phyloP scores from a whole-genome alignment of 345 rosid genomes.

The Citrus inodora region DNA sequence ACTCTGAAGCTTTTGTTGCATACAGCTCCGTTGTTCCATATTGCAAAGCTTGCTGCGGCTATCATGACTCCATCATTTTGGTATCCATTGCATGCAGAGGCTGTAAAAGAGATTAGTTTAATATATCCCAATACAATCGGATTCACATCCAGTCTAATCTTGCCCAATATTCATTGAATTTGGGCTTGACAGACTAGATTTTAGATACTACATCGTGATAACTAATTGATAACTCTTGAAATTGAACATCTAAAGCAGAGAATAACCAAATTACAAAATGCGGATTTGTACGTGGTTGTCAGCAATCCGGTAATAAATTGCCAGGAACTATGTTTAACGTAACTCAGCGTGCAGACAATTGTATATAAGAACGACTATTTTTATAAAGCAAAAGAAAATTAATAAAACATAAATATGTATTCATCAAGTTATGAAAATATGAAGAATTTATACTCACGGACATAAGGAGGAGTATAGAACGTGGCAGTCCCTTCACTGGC shows the following conservation, averaged over 20 bases:
- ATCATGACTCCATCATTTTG: conserved; percentile 13
- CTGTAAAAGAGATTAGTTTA: neutral
- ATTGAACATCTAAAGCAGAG: no score
- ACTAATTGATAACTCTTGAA: no score
- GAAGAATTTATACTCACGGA: neutral
- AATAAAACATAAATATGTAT: no score
- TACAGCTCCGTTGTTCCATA: conserved; percentile 13
- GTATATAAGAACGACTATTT: neutral
- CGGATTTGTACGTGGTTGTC: neutral
- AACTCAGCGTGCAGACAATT: neutral
- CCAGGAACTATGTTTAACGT: no score
- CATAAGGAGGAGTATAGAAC: neutral
- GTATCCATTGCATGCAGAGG: conserved; percentile 20
- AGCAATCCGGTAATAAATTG: neutral
- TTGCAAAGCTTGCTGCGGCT: conserved; percentile 9
- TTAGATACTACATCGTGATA: no score
- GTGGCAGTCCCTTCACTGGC: neutral
- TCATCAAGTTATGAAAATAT: neutral
- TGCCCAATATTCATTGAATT: no score
- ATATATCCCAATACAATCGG: neutral
- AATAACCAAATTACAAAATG: neutral
- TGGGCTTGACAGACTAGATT: no score
- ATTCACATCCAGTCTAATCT: no score
- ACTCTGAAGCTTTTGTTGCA: conserved; percentile 13
- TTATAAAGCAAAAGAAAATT: no score